Conservation (phyloP, 805 yeast genomes). For the Starmerella floricola region DNA sequence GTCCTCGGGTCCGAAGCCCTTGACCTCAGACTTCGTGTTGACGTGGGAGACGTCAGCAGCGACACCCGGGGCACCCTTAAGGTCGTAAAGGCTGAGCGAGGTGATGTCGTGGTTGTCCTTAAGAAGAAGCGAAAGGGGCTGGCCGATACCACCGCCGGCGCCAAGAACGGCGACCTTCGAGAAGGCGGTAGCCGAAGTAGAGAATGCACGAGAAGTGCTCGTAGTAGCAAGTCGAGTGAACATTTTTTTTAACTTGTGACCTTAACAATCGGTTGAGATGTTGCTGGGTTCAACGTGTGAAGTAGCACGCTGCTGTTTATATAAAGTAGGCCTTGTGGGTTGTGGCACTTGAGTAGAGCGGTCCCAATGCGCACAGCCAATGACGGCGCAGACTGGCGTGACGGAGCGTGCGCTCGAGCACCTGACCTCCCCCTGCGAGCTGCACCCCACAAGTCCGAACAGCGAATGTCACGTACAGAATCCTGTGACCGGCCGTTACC, state of each 20-base stretch:
- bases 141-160: conserved; percentile 97
- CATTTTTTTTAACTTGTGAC: conserved; percentile 4
- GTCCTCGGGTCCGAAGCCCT: conserved; percentile 76
- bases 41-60: conserved; percentile 93
- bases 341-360: no score
- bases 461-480: no score
- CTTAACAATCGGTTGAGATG: no score
- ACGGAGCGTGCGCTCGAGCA: neutral
- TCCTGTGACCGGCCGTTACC: no score
- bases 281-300: no score
- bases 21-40: conserved; percentile 81
- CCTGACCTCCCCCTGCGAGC: no score
- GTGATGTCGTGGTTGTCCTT: conserved; percentile 84
- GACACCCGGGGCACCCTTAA: conserved; percentile 89
- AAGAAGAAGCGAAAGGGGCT: conserved; percentile 69
- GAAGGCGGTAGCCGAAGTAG: conserved; percentile 25
- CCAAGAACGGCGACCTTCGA: conserved; percentile 75
- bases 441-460: no score
- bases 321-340: neutral
- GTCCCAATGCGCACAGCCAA: no score
- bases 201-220: conserved; percentile 21
- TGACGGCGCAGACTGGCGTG: neutral
- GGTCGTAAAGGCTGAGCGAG: conserved; percentile 73
- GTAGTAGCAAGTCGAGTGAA: conserved; percentile 10
- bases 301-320: no score